Percentiles rank a stretch among this genome's conserved stretches.
phyloP scores from a whole-genome alignment of 2,329 filamentous ascomycete genomes.

The Thermoascus crustaceus region DNA sequence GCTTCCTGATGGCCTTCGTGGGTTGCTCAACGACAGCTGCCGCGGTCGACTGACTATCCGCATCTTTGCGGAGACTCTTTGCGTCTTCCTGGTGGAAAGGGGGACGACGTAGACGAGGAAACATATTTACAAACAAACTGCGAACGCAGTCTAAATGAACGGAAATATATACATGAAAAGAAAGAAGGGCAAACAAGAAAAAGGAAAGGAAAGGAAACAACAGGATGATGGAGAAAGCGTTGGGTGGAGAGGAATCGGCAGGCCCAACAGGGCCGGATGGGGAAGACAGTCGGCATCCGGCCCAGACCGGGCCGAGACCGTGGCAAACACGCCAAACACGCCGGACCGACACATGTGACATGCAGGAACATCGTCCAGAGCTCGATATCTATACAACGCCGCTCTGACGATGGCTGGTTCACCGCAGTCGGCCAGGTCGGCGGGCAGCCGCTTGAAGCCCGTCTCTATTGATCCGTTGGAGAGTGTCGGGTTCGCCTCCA shows the following conservation, averaged over 20 bases:
- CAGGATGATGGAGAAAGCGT: slow-evolving; percentile 6
- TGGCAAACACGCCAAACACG: slow-evolving; percentile 22
- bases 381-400: not conserved
- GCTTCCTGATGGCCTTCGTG: slow-evolving; percentile 21
- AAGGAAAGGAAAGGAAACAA: slow-evolving; percentile 1
- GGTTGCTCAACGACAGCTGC: slow-evolving; percentile 21
- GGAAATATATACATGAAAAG: not conserved
- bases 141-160: not conserved
- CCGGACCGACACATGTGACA: slow-evolving; percentile 6
- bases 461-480: slow-evolving; percentile 69
- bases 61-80: slow-evolving; percentile 12
- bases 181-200: slow-evolving; percentile 3
- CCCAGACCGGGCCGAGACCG: not conserved
- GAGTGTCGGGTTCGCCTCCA: slow-evolving; percentile 75
- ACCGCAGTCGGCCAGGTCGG: slow-evolving; percentile 14
- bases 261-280: too few species aligned
- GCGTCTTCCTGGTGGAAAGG: slow-evolving; percentile 13
- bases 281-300: slow-evolving; percentile 2
- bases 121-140: not conserved
- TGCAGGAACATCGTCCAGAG: not conserved
- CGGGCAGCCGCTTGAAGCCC: slow-evolving; percentile 54
- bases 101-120: slow-evolving; percentile 24
- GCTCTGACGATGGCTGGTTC: slow-evolving; percentile 14
- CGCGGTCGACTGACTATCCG: slow-evolving; percentile 16
- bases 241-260: too few species aligned